Conservation (phyloP, 768 basidiomycete species). For the Suillus spraguei region DNA sequence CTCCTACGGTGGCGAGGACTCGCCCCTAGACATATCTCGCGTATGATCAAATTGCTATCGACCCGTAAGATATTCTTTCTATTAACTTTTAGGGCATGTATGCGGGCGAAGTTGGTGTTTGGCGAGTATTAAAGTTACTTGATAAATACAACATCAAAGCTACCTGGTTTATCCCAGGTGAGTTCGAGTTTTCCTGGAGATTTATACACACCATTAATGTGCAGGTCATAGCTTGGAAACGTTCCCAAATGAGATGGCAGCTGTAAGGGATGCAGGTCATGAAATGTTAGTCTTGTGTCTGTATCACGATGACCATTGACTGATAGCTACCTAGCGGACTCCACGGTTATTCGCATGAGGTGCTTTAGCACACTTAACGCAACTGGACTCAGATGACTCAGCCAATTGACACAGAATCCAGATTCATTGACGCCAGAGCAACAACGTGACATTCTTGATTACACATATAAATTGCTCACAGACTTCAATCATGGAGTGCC, state of each 20-base stretch:
- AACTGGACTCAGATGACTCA: slow-evolving; percentile 5
- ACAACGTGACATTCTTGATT: slow-evolving; percentile 66
- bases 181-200: background rate
- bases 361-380: slow-evolving; percentile 16
- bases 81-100: slow-evolving; percentile 51
- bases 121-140: slow-evolving; percentile 67
- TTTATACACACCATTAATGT: slow-evolving; percentile 5
- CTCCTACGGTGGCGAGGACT: slow-evolving; percentile 69
- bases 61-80: background rate
- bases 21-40: slow-evolving; percentile 63
- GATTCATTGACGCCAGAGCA: slow-evolving; percentile 58
- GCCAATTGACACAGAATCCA: slow-evolving; percentile 48
- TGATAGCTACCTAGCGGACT: slow-evolving; percentile 43
- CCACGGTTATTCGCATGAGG: slow-evolving; percentile 71
- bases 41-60: slow-evolving; percentile 29
- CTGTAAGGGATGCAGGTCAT: slow-evolving; percentile 68
- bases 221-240: slow-evolving; percentile 69
- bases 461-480: slow-evolving; percentile 61
- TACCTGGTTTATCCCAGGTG: slow-evolving; percentile 76
- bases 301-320: background rate
- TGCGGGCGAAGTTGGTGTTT: slow-evolving; percentile 70
- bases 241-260: slow-evolving; percentile 66
- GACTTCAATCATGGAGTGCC: slow-evolving; percentile 58
- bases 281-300: slow-evolving; percentile 48
- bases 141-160: slow-evolving; percentile 63